Conservation (phyloP, 2,329 filamentous ascomycete genomes). For the Albophoma yamanashiensis region DNA sequence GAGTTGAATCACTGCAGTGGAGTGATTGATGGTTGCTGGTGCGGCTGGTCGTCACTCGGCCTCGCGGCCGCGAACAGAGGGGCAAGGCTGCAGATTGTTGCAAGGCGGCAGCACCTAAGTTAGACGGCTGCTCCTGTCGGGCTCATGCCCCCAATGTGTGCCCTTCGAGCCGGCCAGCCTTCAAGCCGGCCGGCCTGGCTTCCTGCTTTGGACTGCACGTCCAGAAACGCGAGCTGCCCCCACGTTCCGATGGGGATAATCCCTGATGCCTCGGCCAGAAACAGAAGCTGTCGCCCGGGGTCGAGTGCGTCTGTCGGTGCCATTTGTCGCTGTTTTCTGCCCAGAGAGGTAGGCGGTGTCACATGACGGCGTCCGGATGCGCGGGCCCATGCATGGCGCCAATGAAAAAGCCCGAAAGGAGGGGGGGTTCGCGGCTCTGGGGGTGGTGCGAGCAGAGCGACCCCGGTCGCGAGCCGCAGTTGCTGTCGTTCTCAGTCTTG, state of each 20-base stretch:
- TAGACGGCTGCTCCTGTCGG: no score
- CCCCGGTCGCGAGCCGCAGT: background rate
- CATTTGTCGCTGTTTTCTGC: background rate
- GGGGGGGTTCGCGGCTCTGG: background rate
- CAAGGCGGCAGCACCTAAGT: no score
- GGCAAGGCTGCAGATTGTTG: no score
- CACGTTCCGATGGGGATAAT: background rate
- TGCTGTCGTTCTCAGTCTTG: background rate
- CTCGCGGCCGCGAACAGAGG: no score
- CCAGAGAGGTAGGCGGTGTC: slow-evolving; percentile 1
- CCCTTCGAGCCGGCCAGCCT: no score
- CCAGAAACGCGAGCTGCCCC: background rate
- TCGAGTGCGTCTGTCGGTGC: background rate
- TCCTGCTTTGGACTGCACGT: no score
- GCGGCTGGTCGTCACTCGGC: no score
- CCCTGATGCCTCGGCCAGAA: background rate
- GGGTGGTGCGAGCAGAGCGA: background rate
- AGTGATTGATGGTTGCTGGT: no score
- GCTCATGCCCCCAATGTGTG: no score
- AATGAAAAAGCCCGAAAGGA: background rate
- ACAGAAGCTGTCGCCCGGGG: background rate
- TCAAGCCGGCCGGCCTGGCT: no score
- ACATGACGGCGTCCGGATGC: slow-evolving; percentile 7
- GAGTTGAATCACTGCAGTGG: background rate
- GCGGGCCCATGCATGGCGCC: slow-evolving; percentile 5